Evolutionary conservation across 129 eudicot genomes (phyloP).

Genomic region (Gnaphalium uliginosum): DNA sequence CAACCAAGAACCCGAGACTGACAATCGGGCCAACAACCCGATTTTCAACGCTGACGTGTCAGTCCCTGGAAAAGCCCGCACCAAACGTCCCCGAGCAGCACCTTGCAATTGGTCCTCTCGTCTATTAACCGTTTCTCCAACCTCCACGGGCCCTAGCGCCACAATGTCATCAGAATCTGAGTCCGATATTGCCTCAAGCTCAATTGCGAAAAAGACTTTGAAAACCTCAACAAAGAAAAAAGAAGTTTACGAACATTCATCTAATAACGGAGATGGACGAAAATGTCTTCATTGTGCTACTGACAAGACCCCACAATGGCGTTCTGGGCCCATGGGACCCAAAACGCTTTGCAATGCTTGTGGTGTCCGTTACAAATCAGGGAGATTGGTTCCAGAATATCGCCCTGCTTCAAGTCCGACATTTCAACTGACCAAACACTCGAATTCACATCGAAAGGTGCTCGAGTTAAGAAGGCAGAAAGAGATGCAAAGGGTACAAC

Average conservation of each 20-base stretch:
- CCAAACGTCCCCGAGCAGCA: slow-evolving; percentile 84
- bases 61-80: slow-evolving; percentile 85
- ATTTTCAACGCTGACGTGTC: slow-evolving; percentile 44
- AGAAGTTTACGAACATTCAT: slow-evolving; percentile 27
- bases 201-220: slow-evolving; percentile 32
- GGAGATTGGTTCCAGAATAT: slow-evolving; percentile 88
- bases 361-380: slow-evolving; percentile 87
- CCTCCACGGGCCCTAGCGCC: not conserved
- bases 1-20: slow-evolving; percentile 25
- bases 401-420: slow-evolving; percentile 96
- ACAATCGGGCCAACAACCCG: slow-evolving; percentile 25
- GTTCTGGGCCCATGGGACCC: slow-evolving; percentile 94
- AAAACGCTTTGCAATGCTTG: slow-evolving; percentile 92
- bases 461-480: slow-evolving; percentile 85
- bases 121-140: slow-evolving; percentile 43
- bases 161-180: slow-evolving; percentile 45
- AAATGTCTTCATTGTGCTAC: slow-evolving; percentile 87
- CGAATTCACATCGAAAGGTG: slow-evolving; percentile 88
- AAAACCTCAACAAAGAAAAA: slow-evolving; percentile 43
- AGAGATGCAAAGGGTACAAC: slow-evolving; percentile 47
- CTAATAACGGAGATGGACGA: slow-evolving; percentile 50
- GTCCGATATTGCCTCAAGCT: slow-evolving; percentile 41
- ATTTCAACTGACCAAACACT: slow-evolving; percentile 69
- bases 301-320: slow-evolving; percentile 96
- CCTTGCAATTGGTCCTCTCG: slow-evolving; percentile 78